A percentile compares a stretch with the other conserved stretches of the same genome.
These are phyloP conservation scores for Crithidia brevicula DNA, from an alignment of 208 protist genomes.

Conservation along the genomic window DNA sequence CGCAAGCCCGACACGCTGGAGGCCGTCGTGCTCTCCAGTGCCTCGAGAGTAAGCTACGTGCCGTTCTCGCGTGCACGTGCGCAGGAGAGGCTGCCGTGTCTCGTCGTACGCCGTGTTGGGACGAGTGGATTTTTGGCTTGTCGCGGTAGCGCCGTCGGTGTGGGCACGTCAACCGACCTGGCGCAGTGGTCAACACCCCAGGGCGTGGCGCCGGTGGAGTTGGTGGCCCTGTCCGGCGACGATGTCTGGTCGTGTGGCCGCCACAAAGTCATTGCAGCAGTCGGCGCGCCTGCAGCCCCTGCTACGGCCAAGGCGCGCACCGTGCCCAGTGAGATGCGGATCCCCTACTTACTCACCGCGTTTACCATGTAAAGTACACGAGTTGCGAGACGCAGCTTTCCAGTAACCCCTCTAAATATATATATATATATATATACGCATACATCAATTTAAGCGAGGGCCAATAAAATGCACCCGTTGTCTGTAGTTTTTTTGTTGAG, in stretches of 20 bases:
- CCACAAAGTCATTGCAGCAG: slow-evolving; percentile 14
- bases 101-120: slow-evolving; percentile 25
- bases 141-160: slow-evolving; percentile 59
- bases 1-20: background rate
- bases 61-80: slow-evolving; percentile 52
- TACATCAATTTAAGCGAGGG: too few species aligned
- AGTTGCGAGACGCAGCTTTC: too few species aligned
- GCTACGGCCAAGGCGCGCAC: slow-evolving; percentile 5
- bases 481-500: too few species aligned
- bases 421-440: background rate
- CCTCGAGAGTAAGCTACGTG: slow-evolving; percentile 63
- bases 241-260: slow-evolving; percentile 27
- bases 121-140: slow-evolving; percentile 38
- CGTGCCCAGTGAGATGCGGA: slow-evolving; percentile 18
- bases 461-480: too few species aligned
- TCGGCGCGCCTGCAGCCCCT: background rate
- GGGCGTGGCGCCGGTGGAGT: slow-evolving; percentile 17
- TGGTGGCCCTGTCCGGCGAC: slow-evolving; percentile 12
- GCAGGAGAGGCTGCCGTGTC: slow-evolving; percentile 42
- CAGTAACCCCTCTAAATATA: too few species aligned
- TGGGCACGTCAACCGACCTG: slow-evolving; percentile 51
- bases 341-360: slow-evolving; percentile 15
- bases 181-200: slow-evolving; percentile 29
- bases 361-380: slow-evolving; percentile 28
- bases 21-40: slow-evolving; percentile 38